Percentiles rank a stretch among this genome's conserved stretches.
phyloP scores from a whole-genome alignment of 192 early-diverging fungal species.

The Diversispora eburnea region DNA sequence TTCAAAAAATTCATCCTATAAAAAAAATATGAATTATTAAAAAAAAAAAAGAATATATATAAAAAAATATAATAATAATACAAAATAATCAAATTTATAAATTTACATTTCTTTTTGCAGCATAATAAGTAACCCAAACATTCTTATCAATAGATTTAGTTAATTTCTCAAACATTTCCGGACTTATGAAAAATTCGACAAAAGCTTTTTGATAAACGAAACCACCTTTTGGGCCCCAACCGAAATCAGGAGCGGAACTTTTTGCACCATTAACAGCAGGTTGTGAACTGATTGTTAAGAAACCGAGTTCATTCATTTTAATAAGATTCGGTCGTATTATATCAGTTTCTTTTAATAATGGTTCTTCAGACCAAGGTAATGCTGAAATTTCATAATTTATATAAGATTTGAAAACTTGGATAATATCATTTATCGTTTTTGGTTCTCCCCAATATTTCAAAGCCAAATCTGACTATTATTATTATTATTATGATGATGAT shows the following conservation, averaged over 20 bases:
- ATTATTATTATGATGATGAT: too few relatives aligned
- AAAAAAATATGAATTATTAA: neutral
- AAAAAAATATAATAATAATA: too few relatives aligned
- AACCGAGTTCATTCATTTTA: conserved; percentile 73
- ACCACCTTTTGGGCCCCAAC: conserved; percentile 97
- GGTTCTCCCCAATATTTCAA: conserved; percentile 81
- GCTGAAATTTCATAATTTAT: conserved; percentile 68
- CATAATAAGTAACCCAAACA: conserved; percentile 84
- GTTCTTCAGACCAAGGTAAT: conserved; percentile 90
- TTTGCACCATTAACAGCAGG: conserved; percentile 88
- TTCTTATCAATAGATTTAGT: conserved; percentile 62
- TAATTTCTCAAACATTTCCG: conserved; percentile 61
- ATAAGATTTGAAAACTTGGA: conserved; percentile 79
- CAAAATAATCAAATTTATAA: neutral
- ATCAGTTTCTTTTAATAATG: conserved; percentile 67
- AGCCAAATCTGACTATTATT: conserved; percentile 47
- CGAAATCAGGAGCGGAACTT: conserved; percentile 68
- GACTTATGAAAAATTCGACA: conserved; percentile 90
- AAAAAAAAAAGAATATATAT: too few relatives aligned
- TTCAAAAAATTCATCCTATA: conserved; percentile 76
- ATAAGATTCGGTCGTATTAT: conserved; percentile 66
- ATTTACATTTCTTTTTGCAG: conserved; percentile 66
- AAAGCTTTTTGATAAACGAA: conserved; percentile 98
- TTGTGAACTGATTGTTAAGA: conserved; percentile 93
- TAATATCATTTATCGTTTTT: conserved; percentile 61